These are phyloP conservation scores for Boletus bicolor DNA, from an alignment of 768 basidiomycete species.

Conservation along the genomic window DNA sequence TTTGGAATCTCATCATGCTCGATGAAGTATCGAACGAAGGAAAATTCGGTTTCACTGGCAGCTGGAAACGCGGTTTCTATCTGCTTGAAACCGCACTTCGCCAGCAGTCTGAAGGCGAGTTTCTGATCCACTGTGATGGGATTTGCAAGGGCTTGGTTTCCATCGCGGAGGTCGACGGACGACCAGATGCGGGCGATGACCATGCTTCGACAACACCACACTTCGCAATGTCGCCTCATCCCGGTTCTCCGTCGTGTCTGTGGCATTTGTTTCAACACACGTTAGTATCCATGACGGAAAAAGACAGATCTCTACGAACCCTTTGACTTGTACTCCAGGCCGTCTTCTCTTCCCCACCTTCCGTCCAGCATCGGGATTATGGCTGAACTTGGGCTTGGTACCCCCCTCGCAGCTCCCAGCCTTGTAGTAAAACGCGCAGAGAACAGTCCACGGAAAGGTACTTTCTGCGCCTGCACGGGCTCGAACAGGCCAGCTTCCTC, in stretches of 20 bases:
- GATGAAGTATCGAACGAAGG: constrained; percentile 85
- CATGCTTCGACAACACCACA: constrained; percentile 85
- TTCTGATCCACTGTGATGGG: constrained; percentile 99
- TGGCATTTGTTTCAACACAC: neutral
- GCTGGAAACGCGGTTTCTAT: constrained; percentile 98
- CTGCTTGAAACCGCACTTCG: constrained; percentile 93
- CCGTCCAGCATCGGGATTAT: constrained; percentile 82
- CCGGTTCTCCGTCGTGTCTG: constrained; percentile 98
- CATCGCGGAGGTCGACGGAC: constrained; percentile 96
- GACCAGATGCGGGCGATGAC: constrained; percentile 97
- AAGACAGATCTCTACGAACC: constrained; percentile 43
- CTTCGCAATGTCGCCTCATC: constrained; percentile 88
- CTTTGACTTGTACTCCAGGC: constrained; percentile 70
- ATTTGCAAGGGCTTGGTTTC: constrained; percentile 95
- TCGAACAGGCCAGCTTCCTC: constrained; percentile 84
- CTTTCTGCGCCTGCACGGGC: constrained; percentile 77
- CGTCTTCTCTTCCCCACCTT: constrained; percentile 95
- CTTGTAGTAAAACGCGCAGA: constrained; percentile 85
- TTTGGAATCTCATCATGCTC: constrained; percentile 83
- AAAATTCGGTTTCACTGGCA: constrained; percentile 94
- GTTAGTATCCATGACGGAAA: neutral
- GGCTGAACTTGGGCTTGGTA: constrained; percentile 94
- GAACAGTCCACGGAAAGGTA: constrained; percentile 90
- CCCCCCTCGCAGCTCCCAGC: constrained; percentile 93
- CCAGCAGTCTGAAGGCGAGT: constrained; percentile 78